Conservation (phyloP, 805 yeast genomes). For the Blastobotrys muscicola region DNA sequence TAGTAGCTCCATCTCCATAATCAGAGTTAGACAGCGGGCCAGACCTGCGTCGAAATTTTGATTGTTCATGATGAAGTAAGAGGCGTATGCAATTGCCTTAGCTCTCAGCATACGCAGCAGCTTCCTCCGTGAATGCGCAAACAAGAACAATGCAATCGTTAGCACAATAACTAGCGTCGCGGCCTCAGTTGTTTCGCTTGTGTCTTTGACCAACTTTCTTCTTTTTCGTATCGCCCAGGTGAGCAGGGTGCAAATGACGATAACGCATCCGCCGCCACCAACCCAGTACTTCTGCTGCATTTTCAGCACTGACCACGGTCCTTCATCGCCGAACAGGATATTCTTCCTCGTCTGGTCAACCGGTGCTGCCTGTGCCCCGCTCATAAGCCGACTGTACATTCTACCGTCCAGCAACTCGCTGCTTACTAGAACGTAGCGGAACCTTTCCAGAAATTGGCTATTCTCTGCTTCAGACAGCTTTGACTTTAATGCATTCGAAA, state of each 20-base stretch:
- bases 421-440: conserved; percentile 40
- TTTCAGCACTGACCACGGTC: conserved; percentile 14
- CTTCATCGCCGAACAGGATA: conserved; percentile 16
- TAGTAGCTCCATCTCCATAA: conserved; percentile 26
- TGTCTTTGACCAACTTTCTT: background rate
- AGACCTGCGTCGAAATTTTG: conserved; percentile 23
- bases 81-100: conserved; percentile 20
- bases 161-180: conserved; percentile 22
- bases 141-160: conserved; percentile 22
- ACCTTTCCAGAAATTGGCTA: conserved; percentile 38
- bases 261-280: conserved; percentile 29
- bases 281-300: conserved; percentile 18
- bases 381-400: conserved; percentile 15
- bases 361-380: background rate
- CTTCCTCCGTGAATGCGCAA: conserved; percentile 27
- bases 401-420: conserved; percentile 38
- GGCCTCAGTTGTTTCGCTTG: conserved; percentile 4
- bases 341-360: conserved; percentile 3
- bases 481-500: conserved; percentile 21
- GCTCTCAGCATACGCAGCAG: conserved; percentile 23
- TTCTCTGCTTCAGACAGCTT: conserved; percentile 22
- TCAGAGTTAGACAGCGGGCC: conserved; percentile 18
- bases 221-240: conserved; percentile 18
- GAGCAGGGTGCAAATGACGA: conserved; percentile 26
- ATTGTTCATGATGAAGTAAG: conserved; percentile 16